A percentile compares a stretch with the other conserved stretches of the same genome.
These are phyloP conservation scores for Leccinum subrobustum DNA, from an alignment of 1,284 basidiomycete genomes.

Conservation along the genomic window DNA sequence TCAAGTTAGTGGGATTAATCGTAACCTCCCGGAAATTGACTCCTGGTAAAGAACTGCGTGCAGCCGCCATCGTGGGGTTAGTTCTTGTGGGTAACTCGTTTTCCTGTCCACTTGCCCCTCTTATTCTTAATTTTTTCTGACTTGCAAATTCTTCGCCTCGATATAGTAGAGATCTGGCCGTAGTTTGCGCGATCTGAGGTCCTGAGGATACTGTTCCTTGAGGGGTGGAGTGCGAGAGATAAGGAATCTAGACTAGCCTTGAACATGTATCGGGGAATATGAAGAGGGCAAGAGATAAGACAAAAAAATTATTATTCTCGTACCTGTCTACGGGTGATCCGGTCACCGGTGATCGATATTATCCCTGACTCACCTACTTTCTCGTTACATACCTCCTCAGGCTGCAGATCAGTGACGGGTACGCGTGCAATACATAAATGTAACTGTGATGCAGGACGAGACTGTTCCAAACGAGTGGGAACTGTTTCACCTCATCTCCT, in stretches of 20 bases:
- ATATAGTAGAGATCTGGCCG: background rate
- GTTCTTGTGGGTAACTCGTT: background rate
- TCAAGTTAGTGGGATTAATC: slow-evolving; percentile 55
- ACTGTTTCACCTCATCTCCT: background rate
- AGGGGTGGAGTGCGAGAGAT: background rate
- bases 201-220: background rate
- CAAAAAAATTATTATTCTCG: background rate
- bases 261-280: background rate
- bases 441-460: background rate
- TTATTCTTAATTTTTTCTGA: background rate
- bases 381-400: background rate
- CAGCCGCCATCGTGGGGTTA: slow-evolving; percentile 4
- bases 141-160: background rate
- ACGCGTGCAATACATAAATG: background rate
- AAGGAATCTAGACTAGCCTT: background rate
- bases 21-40: slow-evolving; percentile 20
- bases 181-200: background rate
- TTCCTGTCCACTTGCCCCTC: background rate
- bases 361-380: background rate
- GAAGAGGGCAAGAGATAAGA: background rate
- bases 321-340: background rate
- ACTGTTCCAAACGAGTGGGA: background rate
- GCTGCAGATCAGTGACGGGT: too few relatives aligned
- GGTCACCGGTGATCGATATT: too few relatives aligned
- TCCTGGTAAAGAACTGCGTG: background rate